Evolutionary conservation across 208 protist species (phyloP), one percentile per base, ranked within the genome.

Genomic region (Vickermania spadyakhi): DNA sequence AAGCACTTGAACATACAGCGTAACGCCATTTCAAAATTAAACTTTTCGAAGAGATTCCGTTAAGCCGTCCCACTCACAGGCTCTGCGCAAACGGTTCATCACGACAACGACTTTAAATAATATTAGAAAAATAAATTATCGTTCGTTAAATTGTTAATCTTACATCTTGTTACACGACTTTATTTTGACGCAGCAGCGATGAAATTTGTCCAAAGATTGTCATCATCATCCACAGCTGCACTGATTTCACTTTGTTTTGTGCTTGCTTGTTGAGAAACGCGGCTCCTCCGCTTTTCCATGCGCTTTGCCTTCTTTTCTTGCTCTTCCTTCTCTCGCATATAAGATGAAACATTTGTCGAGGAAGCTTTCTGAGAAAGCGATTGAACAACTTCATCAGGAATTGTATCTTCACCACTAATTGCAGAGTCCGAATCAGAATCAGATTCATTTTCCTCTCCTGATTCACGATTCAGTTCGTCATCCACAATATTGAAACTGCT

Each of bases 401-500:
- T 13, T 1, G 7, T 18, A 7, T 55, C 31, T 25, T 36, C 56
- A 52, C 60, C 58, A 18, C 7, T 60, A 1, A 55, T 53, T 3
- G 58, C 60, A 2, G 7, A 29, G 5, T 60, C 62, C 2, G 25
- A 28, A n/a, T 55, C 23, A 13, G 26, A 23, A 4, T 31, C 49
- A 5, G 64, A 56, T 18, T 42, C 31, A 55, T 28, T 29, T 22
- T 73, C 65, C 30, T 64, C 72, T 25, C 72, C 68, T 18, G 64
- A 69, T 29, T 36, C 55, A 28, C 58, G 64, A 62, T 76, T 74
- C 51, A 95, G 84, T 21, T 71, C 67, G 45, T 90, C 77, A 56
- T 91, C 89, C 1, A 85, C 73, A 2, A 96, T 84, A 52, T 91
- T 93, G 64, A 96, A 92, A 21, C 72, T 58, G 52, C 72, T 86